Conservation (phyloP, 1,284 basidiomycete genomes). For the Cerrena zonata region DNA sequence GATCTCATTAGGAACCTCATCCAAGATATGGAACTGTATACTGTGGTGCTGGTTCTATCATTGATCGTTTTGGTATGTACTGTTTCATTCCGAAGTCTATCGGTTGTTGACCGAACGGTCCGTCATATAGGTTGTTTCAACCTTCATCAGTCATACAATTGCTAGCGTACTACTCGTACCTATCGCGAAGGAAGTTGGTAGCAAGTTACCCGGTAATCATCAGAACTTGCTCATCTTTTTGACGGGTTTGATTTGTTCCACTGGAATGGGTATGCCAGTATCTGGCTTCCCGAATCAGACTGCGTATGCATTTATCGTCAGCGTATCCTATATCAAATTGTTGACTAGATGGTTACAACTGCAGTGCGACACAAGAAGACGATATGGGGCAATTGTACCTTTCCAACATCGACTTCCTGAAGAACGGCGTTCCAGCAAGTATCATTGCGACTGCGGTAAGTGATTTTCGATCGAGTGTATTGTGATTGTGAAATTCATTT, state of each 20-base stretch:
- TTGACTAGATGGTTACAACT: slow-evolving; percentile 11
- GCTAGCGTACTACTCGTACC: slow-evolving; percentile 94
- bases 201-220: slow-evolving; percentile 63
- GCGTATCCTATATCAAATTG: slow-evolving; percentile 13
- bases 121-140: slow-evolving; percentile 61
- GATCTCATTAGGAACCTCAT: slow-evolving; percentile 64
- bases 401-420: slow-evolving; percentile 83
- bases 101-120: slow-evolving; percentile 7
- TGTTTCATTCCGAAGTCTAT: slow-evolving; percentile 22
- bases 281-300: slow-evolving; percentile 97
- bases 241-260: slow-evolving; percentile 87
- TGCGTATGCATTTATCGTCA: slow-evolving; percentile 57
- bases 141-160: slow-evolving; percentile 94
- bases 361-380: slow-evolving; percentile 88
- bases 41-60: slow-evolving; percentile 81
- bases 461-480: slow-evolving; percentile 10
- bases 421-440: slow-evolving; percentile 89
- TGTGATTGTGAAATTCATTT: not conserved
- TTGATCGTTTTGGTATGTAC: slow-evolving; percentile 76
- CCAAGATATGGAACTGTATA: slow-evolving; percentile 69
- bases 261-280: slow-evolving; percentile 97
- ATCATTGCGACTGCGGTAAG: slow-evolving; percentile 77
- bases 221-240: slow-evolving; percentile 84
- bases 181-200: slow-evolving; percentile 88
- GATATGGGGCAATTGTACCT: slow-evolving; percentile 88